Evolutionary conservation across 345 rosid species (phyloP), one percentile per base, ranked within the genome.

Genomic region (Stellera chamaejasme): DNA sequence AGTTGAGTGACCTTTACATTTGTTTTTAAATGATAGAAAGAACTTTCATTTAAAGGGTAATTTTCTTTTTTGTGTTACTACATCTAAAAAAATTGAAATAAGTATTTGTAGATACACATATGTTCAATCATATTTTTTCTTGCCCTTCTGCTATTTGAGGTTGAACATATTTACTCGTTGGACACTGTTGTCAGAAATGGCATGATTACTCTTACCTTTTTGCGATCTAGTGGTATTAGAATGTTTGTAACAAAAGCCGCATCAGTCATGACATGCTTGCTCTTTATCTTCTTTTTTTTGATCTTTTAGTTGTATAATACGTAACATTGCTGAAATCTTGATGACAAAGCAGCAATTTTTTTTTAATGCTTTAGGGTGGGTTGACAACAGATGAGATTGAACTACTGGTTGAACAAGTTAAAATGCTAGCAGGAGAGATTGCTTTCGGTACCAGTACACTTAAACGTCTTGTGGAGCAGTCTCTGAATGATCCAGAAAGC

Each of bases 351-450:
- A 46, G 46, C 19, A 5, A 16, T 46, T 54, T 16, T 54, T 16
- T 50, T 50, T 27, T 45, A 14, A 55, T 56, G 56, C 58, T 70
- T 27, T 69, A 91, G 99, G 90, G 79, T 51, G 79, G 68, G 72
- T 72, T 90, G 73, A 70, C 96, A 11, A 78, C 90, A 26, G 97
- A 94, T 76, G 90, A 94, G 83, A 87, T 85, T 75, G 99, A 94
- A 61, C 99, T 94, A 69, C 82, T 90, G 11, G 93, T 83, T 48
- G 97, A 94, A 81, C 99, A 94, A 76, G 97, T 90, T 48, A 94
- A 94, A 76, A 87, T 94, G 96, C 93, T 90, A 69, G 97, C 99
- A 55, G 99, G 85, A 65, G 99, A 94, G 75, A 80, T 94, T 68
- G 99, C 97, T 39, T 87, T 94, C 62, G 70, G 95, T 72, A 80